A percentile compares a stretch with the other conserved stretches of the same genome.
Evolutionary conservation across 192 early-diverging fungal genomes (phyloP).

Genomic region (Jimgerdemannia lactiflua): DNA sequence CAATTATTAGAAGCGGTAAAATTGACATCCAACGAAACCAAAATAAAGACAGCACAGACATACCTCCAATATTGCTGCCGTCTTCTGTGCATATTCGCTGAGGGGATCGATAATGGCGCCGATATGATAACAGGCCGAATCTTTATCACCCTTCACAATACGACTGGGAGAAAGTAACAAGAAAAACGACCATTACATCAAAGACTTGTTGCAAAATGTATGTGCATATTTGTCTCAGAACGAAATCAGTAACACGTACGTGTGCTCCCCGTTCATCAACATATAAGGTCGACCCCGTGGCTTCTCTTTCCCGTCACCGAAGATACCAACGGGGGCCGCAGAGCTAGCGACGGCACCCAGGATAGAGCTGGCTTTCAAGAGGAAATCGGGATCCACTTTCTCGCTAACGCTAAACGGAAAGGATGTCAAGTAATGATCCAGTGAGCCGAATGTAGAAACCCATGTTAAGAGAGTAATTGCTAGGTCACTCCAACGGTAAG

Average conservation of each 20-base stretch:
- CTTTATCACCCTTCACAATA: slow-evolving; percentile 16
- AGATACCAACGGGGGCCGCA: background rate
- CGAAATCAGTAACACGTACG: background rate
- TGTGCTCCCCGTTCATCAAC: background rate
- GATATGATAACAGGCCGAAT: slow-evolving; percentile 34
- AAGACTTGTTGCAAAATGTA: background rate
- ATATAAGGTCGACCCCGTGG: background rate
- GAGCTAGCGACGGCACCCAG: background rate
- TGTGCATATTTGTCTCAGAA: too few relatives aligned
- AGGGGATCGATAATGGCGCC: slow-evolving; percentile 75
- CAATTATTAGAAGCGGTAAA: background rate
- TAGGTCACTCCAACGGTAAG: too few relatives aligned
- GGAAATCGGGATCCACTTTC: background rate
- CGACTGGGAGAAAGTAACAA: background rate
- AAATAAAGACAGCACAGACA: too few relatives aligned
- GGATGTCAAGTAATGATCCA: too few relatives aligned
- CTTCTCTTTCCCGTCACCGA: background rate
- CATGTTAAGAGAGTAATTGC: background rate
- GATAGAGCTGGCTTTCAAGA: background rate
- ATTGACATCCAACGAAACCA: background rate
- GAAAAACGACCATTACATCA: background rate
- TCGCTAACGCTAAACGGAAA: background rate
- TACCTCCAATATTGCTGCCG: slow-evolving; percentile 63
- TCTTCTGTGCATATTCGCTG: slow-evolving; percentile 77
- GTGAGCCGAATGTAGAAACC: background rate